Base-by-base conservation (phyloP, 1,139 yeast species). In the Fermentozyma sake region DNA sequence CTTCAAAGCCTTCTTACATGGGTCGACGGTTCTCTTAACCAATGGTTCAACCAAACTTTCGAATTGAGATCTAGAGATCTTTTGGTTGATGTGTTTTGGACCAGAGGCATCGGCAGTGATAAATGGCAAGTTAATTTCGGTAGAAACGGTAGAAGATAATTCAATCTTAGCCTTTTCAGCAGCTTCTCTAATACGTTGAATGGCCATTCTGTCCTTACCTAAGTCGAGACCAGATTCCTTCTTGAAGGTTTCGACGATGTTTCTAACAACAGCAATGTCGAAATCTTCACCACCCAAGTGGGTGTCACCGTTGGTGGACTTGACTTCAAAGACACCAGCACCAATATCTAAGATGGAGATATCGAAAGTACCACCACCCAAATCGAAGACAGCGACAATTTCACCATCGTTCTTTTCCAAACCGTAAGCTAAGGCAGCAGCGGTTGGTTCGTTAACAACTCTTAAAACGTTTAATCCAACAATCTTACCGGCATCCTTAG, bases 131-230 rank as follows among this genome's bases (percentile, higher is more conserved):
- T 89, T 89, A 57, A 91, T 79, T 61, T 91, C 97, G 48, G 98
- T 89, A 42, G 89, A 68, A 37, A 84, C 80, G 42, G 96, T 85
- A 25, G 96, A 86, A 25, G 98, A 89, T 58, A 89, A 78, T 70
- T 89, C 97, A 56, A 87, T 87, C 83, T 91, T 91, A 55, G 98
- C 98, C 82, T 91, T 89, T 75, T 91, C 99, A 45, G 97, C 95
- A 48, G 98, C 98, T 73, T 91, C 98, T 76, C 98, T 86, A 67
- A 93, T 89, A 74, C 98, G 85, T 74, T 91, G 98, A 52, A 91
- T 83, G 50, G 97, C 97, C 96, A 89, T 89, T 68, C 97, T 83
- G 73, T 91, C 98, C 57, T 78, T 75, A 49, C 72, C 70, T 55
- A 91, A 78, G 62, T 89, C 93, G 50, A 91, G 74, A 54, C 96